Base-by-base conservation (phyloP, 805 yeast species). In the Saturnispora gosingensis region DNA sequence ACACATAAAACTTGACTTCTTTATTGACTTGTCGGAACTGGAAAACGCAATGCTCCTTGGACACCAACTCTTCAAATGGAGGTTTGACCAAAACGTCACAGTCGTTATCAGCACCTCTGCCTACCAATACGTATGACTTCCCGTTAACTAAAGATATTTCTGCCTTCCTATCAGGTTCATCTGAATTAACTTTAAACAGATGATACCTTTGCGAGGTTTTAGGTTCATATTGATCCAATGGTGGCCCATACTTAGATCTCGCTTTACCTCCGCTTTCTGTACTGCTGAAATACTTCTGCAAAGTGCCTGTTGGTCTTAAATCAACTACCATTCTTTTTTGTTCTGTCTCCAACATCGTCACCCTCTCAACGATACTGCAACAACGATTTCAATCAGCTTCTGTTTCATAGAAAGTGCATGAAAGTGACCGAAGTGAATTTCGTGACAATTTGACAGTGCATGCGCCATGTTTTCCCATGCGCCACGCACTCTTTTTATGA, bases 11-110 rank as follows among this genome's bases (percentile, higher is more conserved):
- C 7, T 44, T 50, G 2, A 51, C 44, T 5, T 30, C 30, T 2
- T 46, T 48, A 16, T 49, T 40, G 4, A 50, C 44, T 22, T 44
- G 35, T 40, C 65, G 46, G 46, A 65, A 64, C 45, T 65, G 69
- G 11, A 66, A 53, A 3, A 59, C 69, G 3, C 67, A 64, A 48
- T 66, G 69, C n/a, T 53, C 51, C 43, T 56, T 55, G 1, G 66
- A 60, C 0, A 64, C 64, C 1, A 59, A 44, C 13, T 48, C 49
- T 18, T 53, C 59, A 42, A 48, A 56, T 16, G 61, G 64, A 5
- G 42, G 22, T 20, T 18, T 38, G 22, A 7, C 15, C 11, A 13
- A 24, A 7, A 64, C 38, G 1, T 51, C 51, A 7, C 63, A 56
- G 49, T 64, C 67, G 13, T 52, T 36, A 7, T 56, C 42, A 1